Percentiles rank a stretch among this genome's conserved stretches.
Evolutionary conservation across 371 early-diverging fungal genomes (phyloP).

Genomic region (Mucor irregularis): DNA sequence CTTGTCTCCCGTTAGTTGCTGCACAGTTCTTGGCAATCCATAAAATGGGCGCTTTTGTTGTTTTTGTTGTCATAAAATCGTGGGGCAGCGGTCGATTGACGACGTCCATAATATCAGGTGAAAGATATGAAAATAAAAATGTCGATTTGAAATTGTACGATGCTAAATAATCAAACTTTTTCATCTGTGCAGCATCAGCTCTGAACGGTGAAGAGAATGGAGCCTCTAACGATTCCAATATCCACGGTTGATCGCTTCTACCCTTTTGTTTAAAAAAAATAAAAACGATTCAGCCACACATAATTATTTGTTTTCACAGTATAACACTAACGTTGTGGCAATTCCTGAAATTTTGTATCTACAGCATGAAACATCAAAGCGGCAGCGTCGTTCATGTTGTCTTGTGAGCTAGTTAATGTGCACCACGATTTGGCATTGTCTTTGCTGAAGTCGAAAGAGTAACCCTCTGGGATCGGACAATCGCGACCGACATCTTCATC

Average conservation of each 20-base stretch:
- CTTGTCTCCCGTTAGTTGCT: conserved; percentile 37
- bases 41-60: conserved; percentile 29
- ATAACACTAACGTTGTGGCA: conserved; percentile 25
- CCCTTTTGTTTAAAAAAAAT: not conserved
- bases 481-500: conserved; percentile 5
- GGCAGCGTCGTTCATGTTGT: conserved; percentile 23
- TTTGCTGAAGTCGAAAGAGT: conserved; percentile 2
- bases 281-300: not conserved
- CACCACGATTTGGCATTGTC: conserved; percentile 27
- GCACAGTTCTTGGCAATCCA: conserved; percentile 45
- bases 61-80: conserved; percentile 35
- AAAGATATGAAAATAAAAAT: conserved; percentile 37
- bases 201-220: conserved; percentile 35
- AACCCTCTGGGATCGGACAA: conserved; percentile 34
- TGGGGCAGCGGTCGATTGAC: conserved; percentile 36
- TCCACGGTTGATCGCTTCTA: conserved; percentile 40
- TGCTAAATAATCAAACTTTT: conserved; percentile 35
- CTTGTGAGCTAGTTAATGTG: conserved; percentile 23
- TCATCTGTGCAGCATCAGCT: conserved; percentile 21
- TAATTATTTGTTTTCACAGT: not conserved
- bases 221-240: conserved; percentile 39
- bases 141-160: conserved; percentile 37
- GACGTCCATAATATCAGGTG: conserved; percentile 10
- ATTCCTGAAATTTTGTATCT: conserved; percentile 14
- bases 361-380: conserved; percentile 39